Evolutionary conservation across 2,329 filamentous ascomycete species (phyloP), one percentile per base, ranked within the genome.

Genomic region (Pseudovirgaria hyperparasitica): DNA sequence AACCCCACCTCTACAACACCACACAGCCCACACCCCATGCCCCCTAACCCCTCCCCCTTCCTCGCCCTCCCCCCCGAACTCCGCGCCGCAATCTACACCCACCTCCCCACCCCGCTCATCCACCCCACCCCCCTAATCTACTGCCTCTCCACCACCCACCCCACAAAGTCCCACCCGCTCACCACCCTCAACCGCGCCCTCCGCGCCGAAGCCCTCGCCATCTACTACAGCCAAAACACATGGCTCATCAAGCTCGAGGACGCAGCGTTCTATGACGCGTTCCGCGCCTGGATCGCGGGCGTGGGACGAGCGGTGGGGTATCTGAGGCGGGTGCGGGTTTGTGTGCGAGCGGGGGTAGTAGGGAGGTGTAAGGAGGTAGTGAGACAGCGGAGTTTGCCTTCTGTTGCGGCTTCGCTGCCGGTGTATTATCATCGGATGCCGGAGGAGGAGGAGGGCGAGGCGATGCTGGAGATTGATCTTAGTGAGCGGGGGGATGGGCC

Each of bases 221-320:
- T 55, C 19, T 55, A 54, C 45, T 54, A 55, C 42, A 46, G 44
- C 38, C 50, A 54, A 36, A 55, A 55, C 28, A 48, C 42, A 3
- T 55, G 52, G 52, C 40, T 48, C 29, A 47, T 54, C 39, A 54
- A 54, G 30, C 45, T 52, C 10, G 52, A 55, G 32, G 53, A 50
- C 35, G 40, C 42, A 7, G 48, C 53, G 39, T 54, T 55, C 43
- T 54, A 55, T 37, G 50, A 55, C 32, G 46, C 44, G 20, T 55
- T 55, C 36, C 48, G 42, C 26, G 42, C 48, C 34, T 55, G 52
- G 52, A 54, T 55, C 34, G 46, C 46, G 24, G 37, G 43, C 6
- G 40, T 55, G 48, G 23, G 39, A 48, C 19, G 12, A 23, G 11
- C 43, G 43, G 50, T 49, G 2, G 36, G 39, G 2, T 29, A 33